A percentile compares a stretch with the other conserved stretches of the same genome.
Conservation (phyloP, 2,329 filamentous ascomycete species). For the Ilyonectria destructans region DNA sequence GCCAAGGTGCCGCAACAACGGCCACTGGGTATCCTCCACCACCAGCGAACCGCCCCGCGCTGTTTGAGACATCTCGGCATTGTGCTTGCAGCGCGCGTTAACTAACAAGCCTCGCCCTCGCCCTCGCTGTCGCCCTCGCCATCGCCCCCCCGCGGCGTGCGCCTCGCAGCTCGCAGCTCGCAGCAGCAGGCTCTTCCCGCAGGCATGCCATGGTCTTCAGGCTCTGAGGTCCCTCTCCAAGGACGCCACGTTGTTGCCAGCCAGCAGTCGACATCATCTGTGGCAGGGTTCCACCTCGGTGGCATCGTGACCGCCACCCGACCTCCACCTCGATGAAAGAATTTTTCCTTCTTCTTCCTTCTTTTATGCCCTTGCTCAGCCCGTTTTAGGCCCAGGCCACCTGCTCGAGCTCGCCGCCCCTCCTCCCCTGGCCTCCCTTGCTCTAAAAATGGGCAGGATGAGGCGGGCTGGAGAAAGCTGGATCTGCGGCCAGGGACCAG, state of each 20-base stretch:
- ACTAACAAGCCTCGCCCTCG: slow-evolving; percentile 10
- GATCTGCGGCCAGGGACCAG: slow-evolving; percentile 50
- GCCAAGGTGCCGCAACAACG: slow-evolving; percentile 8
- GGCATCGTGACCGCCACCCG: slow-evolving; percentile 47
- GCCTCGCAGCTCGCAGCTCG: slow-evolving; percentile 20
- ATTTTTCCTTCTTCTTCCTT: slow-evolving; percentile 35
- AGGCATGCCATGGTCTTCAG: slow-evolving; percentile 40
- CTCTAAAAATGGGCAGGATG: slow-evolving; percentile 36
- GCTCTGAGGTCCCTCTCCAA: slow-evolving; percentile 37
- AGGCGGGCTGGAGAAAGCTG: slow-evolving; percentile 43
- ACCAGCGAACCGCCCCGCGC: slow-evolving; percentile 32
- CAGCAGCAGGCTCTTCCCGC: slow-evolving; percentile 32
- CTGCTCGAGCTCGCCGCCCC: slow-evolving; percentile 34
- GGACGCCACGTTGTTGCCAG: slow-evolving; percentile 47
- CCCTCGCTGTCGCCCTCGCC: slow-evolving; percentile 5
- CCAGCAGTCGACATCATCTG: slow-evolving; percentile 39
- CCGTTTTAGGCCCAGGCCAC: slow-evolving; percentile 35
- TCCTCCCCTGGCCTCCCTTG: slow-evolving; percentile 20
- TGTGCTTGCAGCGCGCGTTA: slow-evolving; percentile 25
- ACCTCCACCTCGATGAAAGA: slow-evolving; percentile 50
- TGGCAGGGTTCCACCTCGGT: slow-evolving; percentile 47
- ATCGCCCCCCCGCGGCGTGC: slow-evolving; percentile 9
- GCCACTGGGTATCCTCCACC: slow-evolving; percentile 17
- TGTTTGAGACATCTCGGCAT: slow-evolving; percentile 32
- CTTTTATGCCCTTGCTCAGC: slow-evolving; percentile 30